Base-by-base conservation (phyloP, 129 eudicot species). In the Flaveria brownii region DNA sequence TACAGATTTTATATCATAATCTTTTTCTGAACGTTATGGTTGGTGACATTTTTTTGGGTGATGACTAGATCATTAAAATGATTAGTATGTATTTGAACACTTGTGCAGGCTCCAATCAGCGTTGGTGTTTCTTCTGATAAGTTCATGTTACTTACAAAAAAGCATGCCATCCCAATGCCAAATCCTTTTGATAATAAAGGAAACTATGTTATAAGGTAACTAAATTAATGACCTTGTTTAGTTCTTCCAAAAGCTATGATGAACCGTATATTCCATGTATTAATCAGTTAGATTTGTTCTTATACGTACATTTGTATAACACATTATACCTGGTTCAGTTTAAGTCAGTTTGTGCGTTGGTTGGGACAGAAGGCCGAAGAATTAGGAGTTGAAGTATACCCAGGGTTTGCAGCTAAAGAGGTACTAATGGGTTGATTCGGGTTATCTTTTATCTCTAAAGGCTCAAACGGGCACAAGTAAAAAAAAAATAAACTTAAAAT, bases 321-420 rank as follows among this genome's bases (percentile, higher is more conserved):
- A 59, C 69, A 23, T 59, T 43, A 73, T 2, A 41, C 45, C 5
- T 85, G 22, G 50, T 85, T 81, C 92, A 94, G 99, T 86, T 89
- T 94, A 85, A 89, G 99, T 81, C 99, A 94, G 84, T 81, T 94
- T 72, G 99, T 88, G 14, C 85, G 96, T 30, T 94, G 99, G 99
- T 81, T 94, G 87, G 99, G 93, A 45, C 62, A 39, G 72, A 94
- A 94, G 82, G 99, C 99, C 72, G 99, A 91, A 88, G 99, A 94
- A 85, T 72, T 94, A 79, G 99, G 99, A 70, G 97, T 94, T 76
- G 99, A 94, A 83, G 83, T 94, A 67, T 94, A 91, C 86, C 97
- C 97, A 25, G 99, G 99, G 50, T 94, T 94, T 89, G 97, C 99
- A 79, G 99, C 99, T 75, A 87, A 86, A 83, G 97, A 94, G 99